Evolutionary conservation across 129 eudicot genomes (phyloP), one percentile per base, ranked within the genome.

Genomic region (Centella asiatica): DNA sequence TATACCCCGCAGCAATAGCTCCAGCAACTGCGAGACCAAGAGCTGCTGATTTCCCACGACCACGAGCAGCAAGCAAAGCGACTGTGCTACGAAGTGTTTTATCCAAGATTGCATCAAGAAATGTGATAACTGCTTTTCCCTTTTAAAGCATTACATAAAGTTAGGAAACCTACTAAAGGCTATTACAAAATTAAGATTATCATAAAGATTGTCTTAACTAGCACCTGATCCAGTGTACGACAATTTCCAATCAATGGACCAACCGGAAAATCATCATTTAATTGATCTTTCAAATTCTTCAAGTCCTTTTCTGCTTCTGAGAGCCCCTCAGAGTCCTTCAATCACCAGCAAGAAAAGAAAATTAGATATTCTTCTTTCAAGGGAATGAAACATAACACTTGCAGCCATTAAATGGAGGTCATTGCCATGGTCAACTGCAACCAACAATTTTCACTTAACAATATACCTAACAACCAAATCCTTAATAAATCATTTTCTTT

Each of bases 41-140:
- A 25, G 98, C 94, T 40, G 98, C 98, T 14, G 98, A 92, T 77
- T 92, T 92, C 55, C 98, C 98, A 62, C 98, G 98, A 4, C 98
- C 98, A 75, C 98, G 90, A 65, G 87, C 88, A 71, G 95, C 84
- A 81, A 92, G 95, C 64, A 87, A 73, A 50, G 98, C 95, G 27
- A 92, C 90, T 27, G 98, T 87, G 80, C 98, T 79, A 40, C 90
- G 84, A 17, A 92, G 98, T 53, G 83, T 82, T 71, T 81, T 92
- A 55, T 92, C 98, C 78, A 92, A 70, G 62, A 92, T 78, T 49
- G 94, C 81, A 67, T 92, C 98, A 57, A 92, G 98, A 79, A 92
- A 92, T n/a, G 90, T 81, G 67, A 82, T 82, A 29, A 92, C 95
- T 34, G 98, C 98, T 81, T 81, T 92, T 55, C 95, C 95, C 95